phyloP scores from a whole-genome alignment of 345 rosid species.

The Gossypium longicalyx region DNA sequence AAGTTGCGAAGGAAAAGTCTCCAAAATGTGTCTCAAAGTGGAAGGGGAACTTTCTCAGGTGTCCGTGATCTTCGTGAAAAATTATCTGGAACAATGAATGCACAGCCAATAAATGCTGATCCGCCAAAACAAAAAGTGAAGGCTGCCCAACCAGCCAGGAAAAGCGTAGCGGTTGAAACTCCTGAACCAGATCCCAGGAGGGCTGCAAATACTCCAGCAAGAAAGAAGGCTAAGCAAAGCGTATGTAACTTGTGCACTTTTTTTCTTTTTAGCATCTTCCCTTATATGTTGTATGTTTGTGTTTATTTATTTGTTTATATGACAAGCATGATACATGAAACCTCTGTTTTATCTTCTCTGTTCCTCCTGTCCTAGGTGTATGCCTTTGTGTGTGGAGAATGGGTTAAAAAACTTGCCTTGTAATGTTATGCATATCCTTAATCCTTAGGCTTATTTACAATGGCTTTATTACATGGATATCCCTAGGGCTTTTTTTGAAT shows the following conservation, averaged over 20 bases:
- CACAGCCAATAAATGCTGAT: conserved; percentile 51
- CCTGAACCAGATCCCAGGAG: conserved; percentile 50
- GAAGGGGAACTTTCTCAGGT: conserved; percentile 48
- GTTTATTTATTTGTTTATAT: not conserved
- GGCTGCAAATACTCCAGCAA: conserved; percentile 36
- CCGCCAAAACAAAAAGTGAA: conserved; percentile 48
- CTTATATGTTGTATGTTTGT: not conserved
- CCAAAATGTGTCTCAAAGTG: conserved; percentile 45
- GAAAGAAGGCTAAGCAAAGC: conserved; percentile 63
- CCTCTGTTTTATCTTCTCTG: not conserved
- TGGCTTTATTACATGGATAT: not conserved
- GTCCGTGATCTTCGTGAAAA: conserved; percentile 83
- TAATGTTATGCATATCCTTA: not conserved
- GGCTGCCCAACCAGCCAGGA: conserved; percentile 50
- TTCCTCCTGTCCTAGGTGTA: not conserved
- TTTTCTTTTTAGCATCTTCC: not conserved
- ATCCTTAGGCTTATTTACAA: not conserved
- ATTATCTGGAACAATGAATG: conserved; percentile 73
- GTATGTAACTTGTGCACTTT: conserved; percentile 26
- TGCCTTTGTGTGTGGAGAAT: not conserved
- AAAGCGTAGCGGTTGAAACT: conserved; percentile 56
- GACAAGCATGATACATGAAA: not conserved
- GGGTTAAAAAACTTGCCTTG: not conserved
- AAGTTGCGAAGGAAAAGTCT: conserved; percentile 75
- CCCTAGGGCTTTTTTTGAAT: not conserved